These are phyloP conservation scores for Nicotiana tomentosiformis DNA, from an alignment of 257 asterid genomes.

Conservation along the genomic window DNA sequence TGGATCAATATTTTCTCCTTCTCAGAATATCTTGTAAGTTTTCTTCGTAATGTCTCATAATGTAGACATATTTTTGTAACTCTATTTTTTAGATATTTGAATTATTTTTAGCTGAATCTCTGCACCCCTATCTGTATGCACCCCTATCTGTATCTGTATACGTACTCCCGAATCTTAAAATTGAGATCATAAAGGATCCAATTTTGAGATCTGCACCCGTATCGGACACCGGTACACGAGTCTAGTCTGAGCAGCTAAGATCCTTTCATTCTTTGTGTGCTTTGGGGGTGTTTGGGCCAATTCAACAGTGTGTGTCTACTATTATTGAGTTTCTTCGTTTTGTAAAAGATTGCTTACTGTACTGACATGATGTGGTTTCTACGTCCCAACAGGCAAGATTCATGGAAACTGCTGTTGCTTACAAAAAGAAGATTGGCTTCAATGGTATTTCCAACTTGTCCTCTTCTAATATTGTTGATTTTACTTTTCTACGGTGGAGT, in stretches of 20 bases:
- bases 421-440: constrained; percentile 97
- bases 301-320: neutral
- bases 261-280: neutral
- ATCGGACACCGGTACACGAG: too few species aligned
- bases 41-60: too few species aligned
- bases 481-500: neutral
- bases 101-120: too few species aligned
- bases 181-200: neutral
- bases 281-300: neutral
- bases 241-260: too few species aligned
- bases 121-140: too few species aligned
- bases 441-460: constrained; percentile 46
- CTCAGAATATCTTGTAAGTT: too few species aligned
- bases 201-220: too few species aligned
- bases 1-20: too few species aligned
- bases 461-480: neutral
- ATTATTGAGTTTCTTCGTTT: neutral
- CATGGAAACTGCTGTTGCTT: constrained; percentile 83
- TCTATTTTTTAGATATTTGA: too few species aligned
- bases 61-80: too few species aligned
- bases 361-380: neutral
- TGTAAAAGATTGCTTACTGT: neutral
- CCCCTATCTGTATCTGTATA: too few species aligned
- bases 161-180: too few species aligned
- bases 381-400: constrained; percentile 66